Base-by-base conservation (phyloP, 2,329 filamentous ascomycete species). In the Trichoderma sp. region DNA sequence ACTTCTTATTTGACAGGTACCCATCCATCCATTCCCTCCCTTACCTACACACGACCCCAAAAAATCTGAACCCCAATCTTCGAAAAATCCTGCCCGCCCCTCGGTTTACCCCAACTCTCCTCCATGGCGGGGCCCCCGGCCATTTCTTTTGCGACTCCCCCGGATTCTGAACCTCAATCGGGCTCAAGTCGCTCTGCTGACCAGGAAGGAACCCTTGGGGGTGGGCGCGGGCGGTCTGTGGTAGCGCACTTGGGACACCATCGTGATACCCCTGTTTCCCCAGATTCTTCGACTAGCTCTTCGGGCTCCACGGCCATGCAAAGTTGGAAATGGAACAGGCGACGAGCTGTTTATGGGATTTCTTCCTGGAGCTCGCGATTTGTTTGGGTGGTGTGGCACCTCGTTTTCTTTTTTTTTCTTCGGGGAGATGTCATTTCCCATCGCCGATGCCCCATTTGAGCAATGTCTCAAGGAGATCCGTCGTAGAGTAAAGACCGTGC, bases 211-310 rank as follows among this genome's bases (percentile, higher is more conserved):
- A 69, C 77, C 78, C 76, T 76, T 36, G 64, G 64, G 53, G 36
- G 55, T 28, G 28, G 28, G 28, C 71, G 47, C 15, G 72, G 72
- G 71, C 74, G 74, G 74, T 73, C 69, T 68, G 74, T 74, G 75
- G 76, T 70, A 74, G 77, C 66, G 76, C 76, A 34, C 13, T 59
- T 30, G 76, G 17, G 76, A 76, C 78, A 76, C 78, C 74, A 64
- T 69, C 61, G 73, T 74, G 68, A 68, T 72, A 77, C 78, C 79
- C 77, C 79, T 78, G 58, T 74, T 80, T 79, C 79, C 79, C 79
- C 79, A 75, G 79, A 80, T 79, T 80, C 75, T 77, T 57, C 28
- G 26, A 32, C 55, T 69, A 62, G 43, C 58, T 68, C 43, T 43
- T 63, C 26, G 23, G 55, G 47, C 43, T 70, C 64, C 63, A 68